These are phyloP conservation scores for Aspergillus fumigatus DNA, from an alignment of 2,329 filamentous ascomycete species.

Conservation along the genomic window DNA sequence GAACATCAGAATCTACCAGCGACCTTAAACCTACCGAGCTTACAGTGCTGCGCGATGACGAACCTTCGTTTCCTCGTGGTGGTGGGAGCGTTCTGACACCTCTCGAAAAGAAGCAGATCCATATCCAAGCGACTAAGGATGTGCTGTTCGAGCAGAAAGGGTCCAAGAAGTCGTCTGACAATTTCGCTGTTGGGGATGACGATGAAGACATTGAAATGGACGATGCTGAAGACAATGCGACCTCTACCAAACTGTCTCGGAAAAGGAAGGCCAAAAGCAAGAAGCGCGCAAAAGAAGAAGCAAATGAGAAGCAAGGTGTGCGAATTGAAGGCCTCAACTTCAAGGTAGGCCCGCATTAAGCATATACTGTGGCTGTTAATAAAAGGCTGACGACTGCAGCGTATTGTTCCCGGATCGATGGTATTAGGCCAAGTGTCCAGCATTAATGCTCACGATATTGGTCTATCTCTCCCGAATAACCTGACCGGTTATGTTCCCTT, in stretches of 20 bases:
- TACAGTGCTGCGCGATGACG: conserved; percentile 64
- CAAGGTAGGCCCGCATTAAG: conserved; percentile 57
- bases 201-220: conserved; percentile 51
- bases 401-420: conserved; percentile 76
- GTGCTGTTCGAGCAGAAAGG: conserved; percentile 81
- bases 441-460: conserved; percentile 74
- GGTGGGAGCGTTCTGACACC: conserved; percentile 87
- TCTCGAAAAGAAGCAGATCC: conserved; percentile 92
- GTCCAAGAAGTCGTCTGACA: conserved; percentile 45
- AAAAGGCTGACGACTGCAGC: conserved; percentile 50
- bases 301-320: conserved; percentile 50
- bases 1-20: conserved; percentile 17
- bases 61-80: conserved; percentile 85
- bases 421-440: conserved; percentile 81
- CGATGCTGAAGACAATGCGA: conserved; percentile 38
- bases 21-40: conserved; percentile 32
- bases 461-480: conserved; percentile 85
- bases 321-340: conserved; percentile 84
- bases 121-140: conserved; percentile 87
- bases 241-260: conserved; percentile 34
- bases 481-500: conserved; percentile 84
- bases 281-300: conserved; percentile 49
- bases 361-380: neutral
- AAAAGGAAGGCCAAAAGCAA: conserved; percentile 42
- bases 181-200: conserved; percentile 52